phyloP scores from a whole-genome alignment of 257 asterid genomes.

The Phtheirospermum japonicum region DNA sequence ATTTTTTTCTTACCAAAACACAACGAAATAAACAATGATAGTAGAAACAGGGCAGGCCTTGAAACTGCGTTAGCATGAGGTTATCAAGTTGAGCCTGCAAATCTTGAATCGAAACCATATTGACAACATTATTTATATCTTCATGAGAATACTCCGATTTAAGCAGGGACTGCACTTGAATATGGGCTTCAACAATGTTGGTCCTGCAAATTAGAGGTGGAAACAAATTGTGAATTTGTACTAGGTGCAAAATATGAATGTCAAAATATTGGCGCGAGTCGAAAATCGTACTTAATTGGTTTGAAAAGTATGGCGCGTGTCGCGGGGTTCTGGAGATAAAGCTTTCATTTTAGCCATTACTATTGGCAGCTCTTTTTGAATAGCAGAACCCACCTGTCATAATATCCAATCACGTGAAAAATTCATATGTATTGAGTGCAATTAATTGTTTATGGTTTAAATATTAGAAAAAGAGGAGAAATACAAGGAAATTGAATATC shows the following conservation, averaged over 20 bases:
- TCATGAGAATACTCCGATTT: slow-evolving; percentile 73
- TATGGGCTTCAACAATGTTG: slow-evolving; percentile 84
- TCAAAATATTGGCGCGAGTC: neutral
- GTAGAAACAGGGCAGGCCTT: neutral
- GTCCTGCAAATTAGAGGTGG: slow-evolving; percentile 57
- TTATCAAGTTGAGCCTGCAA: slow-evolving; percentile 78
- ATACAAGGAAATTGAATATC: too few relatives aligned
- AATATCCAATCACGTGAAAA: too few relatives aligned
- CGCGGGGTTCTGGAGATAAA: slow-evolving; percentile 88
- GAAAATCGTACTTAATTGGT: slow-evolving; percentile 77
- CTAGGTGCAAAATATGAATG: neutral
- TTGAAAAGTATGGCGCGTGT: too few relatives aligned
- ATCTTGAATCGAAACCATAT: slow-evolving; percentile 57
- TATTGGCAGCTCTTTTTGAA: slow-evolving; percentile 74
- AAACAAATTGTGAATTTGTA: neutral
- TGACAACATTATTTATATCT: slow-evolving; percentile 52
- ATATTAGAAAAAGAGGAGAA: too few relatives aligned
- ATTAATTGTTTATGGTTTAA: too few relatives aligned
- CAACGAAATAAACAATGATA: too few relatives aligned
- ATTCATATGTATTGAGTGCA: too few relatives aligned
- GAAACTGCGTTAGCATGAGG: slow-evolving; percentile 40
- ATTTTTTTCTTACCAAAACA: too few relatives aligned
- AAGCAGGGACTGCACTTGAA: slow-evolving; percentile 69
- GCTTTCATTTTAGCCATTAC: slow-evolving; percentile 87
- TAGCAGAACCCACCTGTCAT: slow-evolving; percentile 66